These are phyloP conservation scores for Calonectria pteridis DNA, from an alignment of 2,329 filamentous ascomycete genomes.

Conservation along the genomic window DNA sequence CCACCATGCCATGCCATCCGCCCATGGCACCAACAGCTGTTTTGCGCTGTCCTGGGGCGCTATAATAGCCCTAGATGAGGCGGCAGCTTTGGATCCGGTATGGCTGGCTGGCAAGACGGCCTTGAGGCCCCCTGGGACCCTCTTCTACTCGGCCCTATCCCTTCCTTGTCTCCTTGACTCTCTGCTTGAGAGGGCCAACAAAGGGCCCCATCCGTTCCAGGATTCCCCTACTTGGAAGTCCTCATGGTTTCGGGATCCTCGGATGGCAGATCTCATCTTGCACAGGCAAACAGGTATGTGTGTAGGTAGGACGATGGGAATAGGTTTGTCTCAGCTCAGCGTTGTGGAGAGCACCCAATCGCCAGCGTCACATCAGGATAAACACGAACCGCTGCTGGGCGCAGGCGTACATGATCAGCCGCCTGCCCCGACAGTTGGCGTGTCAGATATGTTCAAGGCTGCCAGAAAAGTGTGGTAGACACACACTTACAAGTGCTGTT, in stretches of 20 bases:
- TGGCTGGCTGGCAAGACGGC: neutral
- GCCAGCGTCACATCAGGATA: neutral
- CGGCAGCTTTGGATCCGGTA: neutral
- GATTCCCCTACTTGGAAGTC: neutral
- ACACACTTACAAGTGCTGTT: neutral
- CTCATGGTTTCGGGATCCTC: conserved; percentile 3
- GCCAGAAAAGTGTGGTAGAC: neutral
- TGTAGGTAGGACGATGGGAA: neutral
- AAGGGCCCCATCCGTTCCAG: neutral
- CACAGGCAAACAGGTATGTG: neutral
- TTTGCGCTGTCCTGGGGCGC: neutral
- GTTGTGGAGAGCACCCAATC: neutral
- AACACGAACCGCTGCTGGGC: neutral
- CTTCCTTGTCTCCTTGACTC: neutral
- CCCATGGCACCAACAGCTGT: neutral
- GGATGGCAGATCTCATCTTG: neutral
- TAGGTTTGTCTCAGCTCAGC: neutral
- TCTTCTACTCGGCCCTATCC: neutral
- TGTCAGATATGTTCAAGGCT: neutral
- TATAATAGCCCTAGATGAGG: neutral
- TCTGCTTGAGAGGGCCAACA: neutral
- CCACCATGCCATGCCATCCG: neutral
- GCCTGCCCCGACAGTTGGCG: neutral
- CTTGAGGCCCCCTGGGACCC: neutral
- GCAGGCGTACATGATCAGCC: neutral